Percentiles rank a stretch among this genome's conserved stretches.
These are phyloP conservation scores for Mucuna pruriens DNA, from an alignment of 306 rosid genomes.

Conservation along the genomic window DNA sequence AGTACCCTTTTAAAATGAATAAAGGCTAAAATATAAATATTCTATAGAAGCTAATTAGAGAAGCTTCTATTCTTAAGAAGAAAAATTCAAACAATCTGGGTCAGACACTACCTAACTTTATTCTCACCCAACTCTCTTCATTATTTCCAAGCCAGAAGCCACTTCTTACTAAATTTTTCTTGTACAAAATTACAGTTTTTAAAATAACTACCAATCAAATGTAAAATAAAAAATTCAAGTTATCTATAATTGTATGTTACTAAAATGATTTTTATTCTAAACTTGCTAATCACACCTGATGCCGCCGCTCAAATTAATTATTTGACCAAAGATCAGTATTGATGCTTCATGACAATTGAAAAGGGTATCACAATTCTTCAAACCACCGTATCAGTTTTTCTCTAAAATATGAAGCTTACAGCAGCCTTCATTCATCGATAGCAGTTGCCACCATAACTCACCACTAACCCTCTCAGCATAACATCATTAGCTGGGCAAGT, in stretches of 20 bases:
- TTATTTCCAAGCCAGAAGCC: neutral
- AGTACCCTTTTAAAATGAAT: neutral
- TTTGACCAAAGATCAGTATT: neutral
- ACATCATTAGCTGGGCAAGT: neutral
- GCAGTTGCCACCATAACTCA: neutral
- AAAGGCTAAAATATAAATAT: neutral
- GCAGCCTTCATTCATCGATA: neutral
- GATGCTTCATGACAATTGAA: neutral
- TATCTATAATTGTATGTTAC: neutral
- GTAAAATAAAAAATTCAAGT: neutral
- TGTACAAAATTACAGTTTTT: neutral
- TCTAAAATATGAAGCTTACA: neutral
- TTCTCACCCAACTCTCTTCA: neutral
- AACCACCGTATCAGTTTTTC: neutral
- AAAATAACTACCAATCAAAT: neutral
- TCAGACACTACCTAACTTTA: neutral
- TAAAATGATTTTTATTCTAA: neutral
- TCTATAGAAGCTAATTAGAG: neutral
- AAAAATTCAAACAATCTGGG: neutral
- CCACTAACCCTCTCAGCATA: neutral
- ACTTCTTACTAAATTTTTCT: neutral
- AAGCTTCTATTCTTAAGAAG: neutral
- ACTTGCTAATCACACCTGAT: neutral
- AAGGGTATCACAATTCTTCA: neutral
- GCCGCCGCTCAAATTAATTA: neutral